A percentile compares a stretch with the other conserved stretches of the same genome.
phyloP scores from a whole-genome alignment of 805 yeast genomes.

The Cyberlindnera xylosilytica region DNA sequence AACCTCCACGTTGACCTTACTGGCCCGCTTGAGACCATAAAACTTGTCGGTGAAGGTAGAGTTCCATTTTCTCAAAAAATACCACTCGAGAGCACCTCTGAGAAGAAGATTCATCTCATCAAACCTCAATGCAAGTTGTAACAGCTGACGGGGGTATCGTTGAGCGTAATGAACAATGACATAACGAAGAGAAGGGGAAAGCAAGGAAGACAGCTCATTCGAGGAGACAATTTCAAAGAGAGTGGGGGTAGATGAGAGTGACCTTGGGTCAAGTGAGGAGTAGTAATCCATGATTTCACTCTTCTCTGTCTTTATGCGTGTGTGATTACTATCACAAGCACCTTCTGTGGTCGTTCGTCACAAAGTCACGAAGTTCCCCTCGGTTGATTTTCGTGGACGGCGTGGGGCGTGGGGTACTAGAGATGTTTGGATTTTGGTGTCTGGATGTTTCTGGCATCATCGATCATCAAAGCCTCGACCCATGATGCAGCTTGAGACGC shows the following conservation, averaged over 20 bases:
- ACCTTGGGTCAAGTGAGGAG: conserved; percentile 73
- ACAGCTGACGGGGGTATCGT: conserved; percentile 66
- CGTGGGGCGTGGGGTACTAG: too few relatives aligned
- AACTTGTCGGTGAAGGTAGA: conserved; percentile 88
- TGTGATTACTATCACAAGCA: too few relatives aligned
- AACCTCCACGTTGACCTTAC: conserved; percentile 33
- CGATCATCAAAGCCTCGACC: too few relatives aligned
- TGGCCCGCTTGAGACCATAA: conserved; percentile 75
- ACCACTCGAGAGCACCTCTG: conserved; percentile 66
- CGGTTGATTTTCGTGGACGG: too few relatives aligned
- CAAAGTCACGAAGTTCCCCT: too few relatives aligned
- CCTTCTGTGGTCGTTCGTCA: too few relatives aligned
- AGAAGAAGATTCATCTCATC: conserved; percentile 70
- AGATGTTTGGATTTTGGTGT: too few relatives aligned
- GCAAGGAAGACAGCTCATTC: conserved; percentile 67
- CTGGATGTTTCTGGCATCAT: too few relatives aligned
- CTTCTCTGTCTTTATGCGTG: background rate
- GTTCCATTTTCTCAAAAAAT: conserved; percentile 69
- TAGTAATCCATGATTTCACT: conserved; percentile 67
- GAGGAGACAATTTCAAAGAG: conserved; percentile 85
- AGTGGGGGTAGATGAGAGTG: conserved; percentile 77
- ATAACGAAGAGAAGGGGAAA: conserved; percentile 81
- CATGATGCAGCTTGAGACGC: too few relatives aligned
- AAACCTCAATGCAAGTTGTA: conserved; percentile 60
- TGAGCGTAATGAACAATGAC: conserved; percentile 78